Evolutionary conservation across 108 stramenopile species (phyloP), one percentile per base, ranked within the genome.

Genomic region (Fragilaria crotonensis): DNA sequence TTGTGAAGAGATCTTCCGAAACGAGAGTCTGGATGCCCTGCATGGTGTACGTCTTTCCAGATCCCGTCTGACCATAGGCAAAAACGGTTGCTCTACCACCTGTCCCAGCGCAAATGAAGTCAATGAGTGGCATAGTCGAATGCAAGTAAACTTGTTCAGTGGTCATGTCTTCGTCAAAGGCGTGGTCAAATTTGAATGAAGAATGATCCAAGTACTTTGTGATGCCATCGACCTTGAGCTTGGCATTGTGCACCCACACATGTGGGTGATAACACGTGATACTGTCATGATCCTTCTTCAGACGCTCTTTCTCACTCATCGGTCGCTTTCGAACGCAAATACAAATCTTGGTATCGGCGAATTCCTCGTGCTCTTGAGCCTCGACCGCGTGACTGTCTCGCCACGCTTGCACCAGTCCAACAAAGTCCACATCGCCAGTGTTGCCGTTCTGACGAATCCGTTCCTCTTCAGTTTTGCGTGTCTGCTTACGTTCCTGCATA

Each of bases 381-480:
- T 62, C 25, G 17, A 59, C 51, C 0, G 46, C 52, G 59, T 91
- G 84, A 29, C 80, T 80, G 21, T 66, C 65, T 47, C 95, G 48
- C 95, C 95, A 99, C 53, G 68, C 55, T 17, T 67, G 64, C 17
- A 99, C 95, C 67, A 98, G 72, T 20, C 92, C 83, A 58, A 97
- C 90, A 64, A 98, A 98, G 66, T 99, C 97, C 18, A 97, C 96
- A 60, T 99, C 98, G 25, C 98, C 98, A 3, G 96, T 95, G 65
- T 94, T 95, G n/a, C 98, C 98, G 5, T 63, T 66, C 5, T 78
- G 86, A 50, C 85, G 58, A 60, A 96, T 90, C 5, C 85, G 66
- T 25, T 71, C 33, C 52, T 94, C 90, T 67, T 96, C 93, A 45
- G 62, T 68, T 25, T 77, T 87, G 17, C 96, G 83, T 20, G 70